Base-by-base conservation (phyloP, 768 basidiomycete species). In the Pleurotus pulmonarius region DNA sequence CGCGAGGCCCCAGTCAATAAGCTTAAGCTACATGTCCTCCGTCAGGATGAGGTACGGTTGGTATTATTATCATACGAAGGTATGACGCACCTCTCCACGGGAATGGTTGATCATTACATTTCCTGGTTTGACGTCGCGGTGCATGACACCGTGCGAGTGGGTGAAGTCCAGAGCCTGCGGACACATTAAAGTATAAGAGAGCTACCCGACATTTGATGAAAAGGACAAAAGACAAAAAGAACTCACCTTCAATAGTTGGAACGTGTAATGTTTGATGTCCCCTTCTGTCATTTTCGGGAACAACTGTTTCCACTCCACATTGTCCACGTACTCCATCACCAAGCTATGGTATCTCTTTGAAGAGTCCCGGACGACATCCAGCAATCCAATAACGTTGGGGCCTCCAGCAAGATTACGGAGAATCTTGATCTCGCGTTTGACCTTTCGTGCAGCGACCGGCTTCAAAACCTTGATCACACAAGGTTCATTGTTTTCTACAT, bases 1-100 rank as follows among this genome's bases (percentile, higher is more conserved):
- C 37, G 86, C 87, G 55, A 89, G 68, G 34, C 87, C 87, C 87
- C 87, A 89, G 69, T 89, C 87, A 59, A 88, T 89, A 57, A 89
- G 67, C 22, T 78, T 72, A 47, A 82, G 65, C 81, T 82, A 59
- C 25, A 59, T 34, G 49, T 15, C 45, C 49, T n/a, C 40, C 57
- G 40, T 24, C 13, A 53, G 26, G 15, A 39, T 41, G 51, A 43
- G 25, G 37, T 22, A 1, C 18, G 2, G 29, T 34, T 34, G 9
- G 29, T 34, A 8, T 2, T 34, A 34, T 8, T 34, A 38, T 13
- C 11, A 20, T 29, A 46, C 18, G 6, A 48, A 34, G 34, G 16
- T 24, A n/a, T 20, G 20, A 49, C 79, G 64, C 58, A 87, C 81
- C 78, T 80, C 76, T 46, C 83, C 75, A 58, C 77, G 78, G 56